These are phyloP conservation scores for Croton laevigatus DNA, from an alignment of 441 rosid species.

Conservation along the genomic window DNA sequence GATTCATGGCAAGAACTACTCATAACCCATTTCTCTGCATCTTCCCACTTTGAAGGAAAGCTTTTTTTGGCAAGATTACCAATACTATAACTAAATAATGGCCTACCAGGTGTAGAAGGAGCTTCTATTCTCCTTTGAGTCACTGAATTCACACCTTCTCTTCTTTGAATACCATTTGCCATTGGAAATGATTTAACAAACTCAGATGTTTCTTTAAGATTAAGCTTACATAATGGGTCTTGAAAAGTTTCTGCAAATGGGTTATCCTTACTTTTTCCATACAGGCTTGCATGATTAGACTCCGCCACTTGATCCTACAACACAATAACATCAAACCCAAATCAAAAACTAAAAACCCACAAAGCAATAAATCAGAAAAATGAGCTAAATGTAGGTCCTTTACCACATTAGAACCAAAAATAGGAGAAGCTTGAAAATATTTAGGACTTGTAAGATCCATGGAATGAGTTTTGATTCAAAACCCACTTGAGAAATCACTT, in stretches of 20 bases:
- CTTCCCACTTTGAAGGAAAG: constrained; percentile 94
- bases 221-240: constrained; percentile 73
- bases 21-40: constrained; percentile 90
- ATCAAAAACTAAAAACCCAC: constrained; percentile 11
- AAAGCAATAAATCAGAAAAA: constrained; percentile 12
- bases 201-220: constrained; percentile 71
- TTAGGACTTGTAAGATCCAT: constrained; percentile 64
- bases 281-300: constrained; percentile 31
- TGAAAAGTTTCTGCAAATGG: constrained; percentile 52
- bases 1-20: constrained; percentile 56
- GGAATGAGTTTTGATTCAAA: constrained; percentile 13
- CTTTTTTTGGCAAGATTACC: constrained; percentile 49
- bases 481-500: constrained; percentile 8
- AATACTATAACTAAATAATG: constrained; percentile 63
- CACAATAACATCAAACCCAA: constrained; percentile 16
- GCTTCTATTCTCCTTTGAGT: constrained; percentile 51
- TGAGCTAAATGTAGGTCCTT: constrained; percentile 19
- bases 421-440: constrained; percentile 44
- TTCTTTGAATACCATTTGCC: constrained; percentile 37
- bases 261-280: constrained; percentile 42
- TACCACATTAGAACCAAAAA: constrained; percentile 55
- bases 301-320: constrained; percentile 43
- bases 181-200: constrained; percentile 65
- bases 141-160: constrained; percentile 51
- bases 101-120: constrained; percentile 84